Base-by-base conservation (phyloP, 805 yeast species). In the Ogataea methanolica region DNA sequence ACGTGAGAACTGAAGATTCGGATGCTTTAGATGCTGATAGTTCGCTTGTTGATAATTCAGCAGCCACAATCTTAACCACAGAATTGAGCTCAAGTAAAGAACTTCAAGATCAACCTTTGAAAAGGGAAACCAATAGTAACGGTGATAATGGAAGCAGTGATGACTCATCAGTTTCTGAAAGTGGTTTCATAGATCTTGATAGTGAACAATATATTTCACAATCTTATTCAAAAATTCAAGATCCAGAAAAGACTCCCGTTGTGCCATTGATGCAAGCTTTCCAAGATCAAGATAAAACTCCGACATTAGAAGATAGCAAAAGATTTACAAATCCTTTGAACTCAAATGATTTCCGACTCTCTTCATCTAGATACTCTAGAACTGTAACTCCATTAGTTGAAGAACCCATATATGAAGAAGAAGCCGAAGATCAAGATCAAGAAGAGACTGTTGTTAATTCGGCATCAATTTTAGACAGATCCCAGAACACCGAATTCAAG, bases 101-200 rank as follows among this genome's bases (percentile, higher is more conserved):
- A 36, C 43, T 46, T 36, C 36, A 40, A 33, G 43, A 43, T 19
- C 39, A 43, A 21, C 41, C 41, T 42, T 45, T 33, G 31, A 39
- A 26, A 5, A 31, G 47, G 11, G 44, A 21, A 21, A 23, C 33
- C 9, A 45, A 44, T 34, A 47, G 22, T 16, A 51, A 51, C 41
- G 52, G 46, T 26, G 29, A 38, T 6, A 15, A 22, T 22, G 39
- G 33, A 3, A 15, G 23, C 23, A 29, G 22, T 29, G 52, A 46
- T 43, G 46, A 33, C 17, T 45, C 59, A 15, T 57, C 60, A 4
- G 60, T 57, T 22, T 57, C 61, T 14, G 61, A 57, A 37, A 56
- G 60, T 39, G 54, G 56, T 40, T 57, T 57, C 41, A 54, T 57
- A 31, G 60, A 57, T 36, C 46, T 51, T 9, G 61, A 56, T 43